Conservation (phyloP, 305 asterid genomes). For the Fraxinus dipetala region DNA sequence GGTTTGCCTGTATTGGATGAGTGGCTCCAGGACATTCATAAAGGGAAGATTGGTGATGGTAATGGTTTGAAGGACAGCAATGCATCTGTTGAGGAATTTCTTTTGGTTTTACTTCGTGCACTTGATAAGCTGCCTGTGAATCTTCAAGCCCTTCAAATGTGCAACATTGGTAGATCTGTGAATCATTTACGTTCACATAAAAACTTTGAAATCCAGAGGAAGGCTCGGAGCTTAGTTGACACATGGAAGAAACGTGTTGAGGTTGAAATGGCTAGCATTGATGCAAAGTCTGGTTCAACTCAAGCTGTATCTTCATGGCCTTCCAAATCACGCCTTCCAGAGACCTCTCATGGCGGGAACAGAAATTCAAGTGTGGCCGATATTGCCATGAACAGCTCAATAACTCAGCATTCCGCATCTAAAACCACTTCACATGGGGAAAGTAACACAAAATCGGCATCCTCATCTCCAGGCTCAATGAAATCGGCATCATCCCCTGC, state of each 20-base stretch:
- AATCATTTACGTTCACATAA: constrained; percentile 78
- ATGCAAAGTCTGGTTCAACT: constrained; percentile 52
- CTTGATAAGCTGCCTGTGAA: constrained; percentile 79
- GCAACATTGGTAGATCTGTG: constrained; percentile 85
- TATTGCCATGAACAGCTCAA: constrained; percentile 49
- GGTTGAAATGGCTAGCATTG: constrained; percentile 73
- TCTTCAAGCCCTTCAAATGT: constrained; percentile 70
- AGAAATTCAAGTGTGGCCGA: constrained; percentile 54
- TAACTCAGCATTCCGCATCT: constrained; percentile 47
- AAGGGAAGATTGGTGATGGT: constrained; percentile 57
- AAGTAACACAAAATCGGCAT: constrained; percentile 44
- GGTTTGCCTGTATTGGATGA: constrained; percentile 79
- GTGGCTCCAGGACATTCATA: constrained; percentile 94
- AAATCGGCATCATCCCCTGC: constrained; percentile 48
- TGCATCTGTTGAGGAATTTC: constrained; percentile 67
- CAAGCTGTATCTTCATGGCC: constrained; percentile 52
- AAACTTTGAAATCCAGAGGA: constrained; percentile 64
- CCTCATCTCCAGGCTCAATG: constrained; percentile 54
- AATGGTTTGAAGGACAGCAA: constrained; percentile 53
- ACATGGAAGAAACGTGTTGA: constrained; percentile 93
- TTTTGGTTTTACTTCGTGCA: constrained; percentile 71
- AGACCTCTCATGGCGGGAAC: constrained; percentile 49
- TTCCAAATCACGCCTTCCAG: constrained; percentile 64
- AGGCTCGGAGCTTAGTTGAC: constrained; percentile 75
- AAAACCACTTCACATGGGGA: constrained; percentile 59